Base-by-base conservation (phyloP, 2,329 filamentous ascomycete species). In the Hypoxylon sp. region DNA sequence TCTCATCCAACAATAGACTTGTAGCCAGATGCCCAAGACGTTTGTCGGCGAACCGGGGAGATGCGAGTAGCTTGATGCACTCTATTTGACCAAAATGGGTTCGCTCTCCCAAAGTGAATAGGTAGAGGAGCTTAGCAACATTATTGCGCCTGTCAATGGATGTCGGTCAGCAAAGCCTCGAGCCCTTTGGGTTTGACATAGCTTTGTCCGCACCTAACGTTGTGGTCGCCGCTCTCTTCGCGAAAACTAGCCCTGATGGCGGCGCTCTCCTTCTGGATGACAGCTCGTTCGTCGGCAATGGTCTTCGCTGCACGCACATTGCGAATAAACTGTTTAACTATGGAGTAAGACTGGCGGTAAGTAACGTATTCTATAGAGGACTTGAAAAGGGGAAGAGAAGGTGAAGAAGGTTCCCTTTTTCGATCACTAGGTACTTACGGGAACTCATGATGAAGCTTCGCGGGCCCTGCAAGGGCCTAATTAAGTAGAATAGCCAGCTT, bases 41-140 rank as follows among this genome's bases (percentile, higher is more conserved):
- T 84, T 99, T 99, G 86, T 99, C 96, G 73, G 96, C 96, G 79
- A 99, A 99, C 65, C 95, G 93, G 72, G 97, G 94, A 44, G 96
- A 99, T 65, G 96, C 96, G 65, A 99, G 88, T 55, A 99, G 89
- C 83, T 99, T 99, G 77, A 99, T 87, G 81, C 96, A 99, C 89
- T 99, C 96, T 79, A 99, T 99, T 86, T 99, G 96, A 56, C 96
- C 96, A 80, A 99, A 99, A 82, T 99, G 96, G 63, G 96, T 99
- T 77, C 96, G 90, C 83, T 99, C 96, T 72, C 96, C 96, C 46
- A 99, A 88, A 1, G 96, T 99, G 82, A 99, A 99, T 68, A 99
- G 93, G 80, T 99, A 99, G 42, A 99, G 88, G 37, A 99, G 89
- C 83, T 99, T 99, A 67, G 96, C 94, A 76, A 99, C 96, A 87